Conservation (phyloP, 140 eudicot species). For the Bidens hawaiensis region DNA sequence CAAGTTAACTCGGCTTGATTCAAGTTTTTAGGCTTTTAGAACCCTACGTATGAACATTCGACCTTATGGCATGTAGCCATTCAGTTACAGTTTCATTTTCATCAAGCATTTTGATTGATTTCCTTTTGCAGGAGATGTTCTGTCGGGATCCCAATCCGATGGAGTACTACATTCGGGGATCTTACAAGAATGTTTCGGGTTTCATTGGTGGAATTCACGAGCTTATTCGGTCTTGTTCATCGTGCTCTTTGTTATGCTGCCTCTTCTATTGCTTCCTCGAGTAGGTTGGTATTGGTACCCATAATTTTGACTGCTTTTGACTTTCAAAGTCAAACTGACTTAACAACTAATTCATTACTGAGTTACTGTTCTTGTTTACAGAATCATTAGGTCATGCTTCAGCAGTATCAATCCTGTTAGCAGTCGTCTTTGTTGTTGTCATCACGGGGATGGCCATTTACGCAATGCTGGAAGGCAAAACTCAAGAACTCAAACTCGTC, state of each 20-base stretch:
- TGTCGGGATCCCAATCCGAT: constrained; percentile 64
- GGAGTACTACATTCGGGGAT: constrained; percentile 74
- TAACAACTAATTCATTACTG: background rate
- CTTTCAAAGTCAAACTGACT: constrained; percentile 1
- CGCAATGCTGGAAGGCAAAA: constrained; percentile 61
- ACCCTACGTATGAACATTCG: too few species aligned
- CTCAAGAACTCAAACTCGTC: constrained; percentile 46
- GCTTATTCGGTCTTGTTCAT: constrained; percentile 58
- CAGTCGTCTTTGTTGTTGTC: constrained; percentile 71
- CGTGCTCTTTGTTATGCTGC: constrained; percentile 64
- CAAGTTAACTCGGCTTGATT: too few species aligned
- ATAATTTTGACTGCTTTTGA: background rate
- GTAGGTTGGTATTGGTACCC: constrained; percentile 49
- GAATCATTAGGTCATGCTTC: constrained; percentile 91
- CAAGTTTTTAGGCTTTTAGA: too few species aligned
- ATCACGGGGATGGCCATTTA: constrained; percentile 70
- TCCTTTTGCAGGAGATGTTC: constrained; percentile 67
- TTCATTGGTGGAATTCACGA: constrained; percentile 93
- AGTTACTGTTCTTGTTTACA: constrained; percentile 33
- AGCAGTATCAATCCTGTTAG: constrained; percentile 69
- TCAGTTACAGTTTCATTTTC: too few species aligned
- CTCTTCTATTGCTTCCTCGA: constrained; percentile 67
- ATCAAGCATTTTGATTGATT: background rate
- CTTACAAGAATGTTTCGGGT: constrained; percentile 91
- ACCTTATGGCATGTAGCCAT: too few species aligned